Percentiles rank a stretch among this genome's conserved stretches.
Conservation (phyloP, 306 rosid genomes). For the Glycine latifolia region DNA sequence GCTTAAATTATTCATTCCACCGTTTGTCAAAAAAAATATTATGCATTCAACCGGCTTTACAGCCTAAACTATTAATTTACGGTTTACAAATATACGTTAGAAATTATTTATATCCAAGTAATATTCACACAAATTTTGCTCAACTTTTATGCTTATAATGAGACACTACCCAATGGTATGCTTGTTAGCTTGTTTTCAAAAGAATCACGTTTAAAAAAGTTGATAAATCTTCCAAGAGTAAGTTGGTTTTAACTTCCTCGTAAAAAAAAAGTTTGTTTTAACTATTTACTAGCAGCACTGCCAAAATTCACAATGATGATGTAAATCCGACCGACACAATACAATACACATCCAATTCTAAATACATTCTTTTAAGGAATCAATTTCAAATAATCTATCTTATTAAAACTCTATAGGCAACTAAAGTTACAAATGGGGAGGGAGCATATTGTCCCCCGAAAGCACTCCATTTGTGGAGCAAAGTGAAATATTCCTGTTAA, state of each 20-base stretch:
- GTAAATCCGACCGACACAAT: neutral
- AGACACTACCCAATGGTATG: neutral
- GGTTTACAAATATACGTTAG: neutral
- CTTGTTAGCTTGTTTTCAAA: neutral
- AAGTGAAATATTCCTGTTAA: constrained; percentile 10
- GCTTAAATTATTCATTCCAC: neutral
- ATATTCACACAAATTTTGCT: too few relatives aligned
- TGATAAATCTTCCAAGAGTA: neutral
- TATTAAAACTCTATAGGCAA: constrained; percentile 6
- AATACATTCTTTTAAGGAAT: constrained; percentile 8
- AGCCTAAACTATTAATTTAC: neutral
- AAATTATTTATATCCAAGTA: neutral
- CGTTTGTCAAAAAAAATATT: too few relatives aligned
- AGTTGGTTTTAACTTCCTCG: neutral
- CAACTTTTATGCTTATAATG: neutral
- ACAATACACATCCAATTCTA: too few relatives aligned
- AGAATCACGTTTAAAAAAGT: neutral
- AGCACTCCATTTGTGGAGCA: constrained; percentile 32
- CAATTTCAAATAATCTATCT: constrained; percentile 37
- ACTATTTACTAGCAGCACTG: neutral
- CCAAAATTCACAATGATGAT: neutral
- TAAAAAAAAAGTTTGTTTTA: neutral
- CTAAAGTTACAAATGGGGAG: constrained; percentile 37
- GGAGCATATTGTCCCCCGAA: constrained; percentile 35
- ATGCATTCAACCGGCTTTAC: neutral